A percentile compares a stretch with the other conserved stretches of the same genome.
Conservation (phyloP, 1,284 basidiomycete species). For the Ceratorhiza oryzae-sativae region DNA sequence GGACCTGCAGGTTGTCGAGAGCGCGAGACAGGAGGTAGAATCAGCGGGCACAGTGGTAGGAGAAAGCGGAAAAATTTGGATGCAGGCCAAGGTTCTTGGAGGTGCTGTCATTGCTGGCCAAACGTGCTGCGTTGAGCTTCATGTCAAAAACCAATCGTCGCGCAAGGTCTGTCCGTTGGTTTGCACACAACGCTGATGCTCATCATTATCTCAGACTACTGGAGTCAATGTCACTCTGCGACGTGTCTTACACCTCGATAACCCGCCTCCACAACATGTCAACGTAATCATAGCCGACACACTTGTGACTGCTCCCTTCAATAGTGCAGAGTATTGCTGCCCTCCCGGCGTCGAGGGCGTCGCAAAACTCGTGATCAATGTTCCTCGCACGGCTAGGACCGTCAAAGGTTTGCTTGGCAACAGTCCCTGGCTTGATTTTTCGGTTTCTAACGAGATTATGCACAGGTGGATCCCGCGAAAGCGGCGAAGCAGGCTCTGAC, state of each 20-base stretch:
- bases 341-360: conserved; percentile 74
- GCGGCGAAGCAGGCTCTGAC: conserved; percentile 48
- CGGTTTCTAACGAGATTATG: conserved; percentile 48
- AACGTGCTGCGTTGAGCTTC: conserved; percentile 71
- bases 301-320: conserved; percentile 69
- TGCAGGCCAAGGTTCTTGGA: conserved; percentile 68
- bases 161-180: conserved; percentile 63
- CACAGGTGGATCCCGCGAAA: conserved; percentile 54
- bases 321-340: conserved; percentile 72
- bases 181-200: conserved; percentile 7
- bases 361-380: conserved; percentile 75
- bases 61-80: conserved; percentile 78
- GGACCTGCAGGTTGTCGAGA: conserved; percentile 69
- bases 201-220: conserved; percentile 59
- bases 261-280: conserved; percentile 53
- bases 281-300: conserved; percentile 67
- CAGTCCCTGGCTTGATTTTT: not conserved
- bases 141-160: conserved; percentile 77
- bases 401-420: conserved; percentile 56
- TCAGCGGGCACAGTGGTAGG: conserved; percentile 65
- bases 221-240: conserved; percentile 65
- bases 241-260: conserved; percentile 63
- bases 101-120: conserved; percentile 70
- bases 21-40: conserved; percentile 41
- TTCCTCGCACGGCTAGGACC: conserved; percentile 66